phyloP scores from a whole-genome alignment of 768 basidiomycete species.

The Rhizopogon rudus region DNA sequence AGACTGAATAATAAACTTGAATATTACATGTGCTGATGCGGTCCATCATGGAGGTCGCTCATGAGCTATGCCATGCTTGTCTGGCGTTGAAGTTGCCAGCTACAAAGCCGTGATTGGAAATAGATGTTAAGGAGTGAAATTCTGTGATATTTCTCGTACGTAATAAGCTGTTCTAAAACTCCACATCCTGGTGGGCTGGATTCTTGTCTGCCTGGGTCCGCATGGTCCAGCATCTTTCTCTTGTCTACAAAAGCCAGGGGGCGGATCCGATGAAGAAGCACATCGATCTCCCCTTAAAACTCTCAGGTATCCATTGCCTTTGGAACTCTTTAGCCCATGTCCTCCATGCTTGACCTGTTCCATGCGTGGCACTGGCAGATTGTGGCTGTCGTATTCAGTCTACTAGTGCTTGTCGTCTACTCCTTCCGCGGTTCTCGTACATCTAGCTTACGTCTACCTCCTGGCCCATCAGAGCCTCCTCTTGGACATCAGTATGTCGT shows the following conservation, averaged over 20 bases:
- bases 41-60: too few relatives aligned
- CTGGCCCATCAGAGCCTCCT: conserved; percentile 4
- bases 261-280: background rate
- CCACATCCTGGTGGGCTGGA: background rate
- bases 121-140: too few relatives aligned
- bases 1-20: too few relatives aligned
- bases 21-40: too few relatives aligned
- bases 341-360: background rate
- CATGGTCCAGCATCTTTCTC: background rate
- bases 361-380: background rate
- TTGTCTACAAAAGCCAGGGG: background rate
- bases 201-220: too few relatives aligned
- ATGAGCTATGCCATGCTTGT: too few relatives aligned
- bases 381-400: background rate
- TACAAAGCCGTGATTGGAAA: too few relatives aligned
- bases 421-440: background rate
- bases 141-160: too few relatives aligned
- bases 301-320: too few relatives aligned
- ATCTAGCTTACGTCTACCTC: background rate
- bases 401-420: background rate
- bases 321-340: background rate
- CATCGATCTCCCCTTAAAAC: too few relatives aligned
- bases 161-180: background rate
- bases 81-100: too few relatives aligned
- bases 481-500: conserved; percentile 1